These are phyloP conservation scores for Zasmidium citrigriseum DNA, from an alignment of 2,329 filamentous ascomycete genomes.

Conservation along the genomic window DNA sequence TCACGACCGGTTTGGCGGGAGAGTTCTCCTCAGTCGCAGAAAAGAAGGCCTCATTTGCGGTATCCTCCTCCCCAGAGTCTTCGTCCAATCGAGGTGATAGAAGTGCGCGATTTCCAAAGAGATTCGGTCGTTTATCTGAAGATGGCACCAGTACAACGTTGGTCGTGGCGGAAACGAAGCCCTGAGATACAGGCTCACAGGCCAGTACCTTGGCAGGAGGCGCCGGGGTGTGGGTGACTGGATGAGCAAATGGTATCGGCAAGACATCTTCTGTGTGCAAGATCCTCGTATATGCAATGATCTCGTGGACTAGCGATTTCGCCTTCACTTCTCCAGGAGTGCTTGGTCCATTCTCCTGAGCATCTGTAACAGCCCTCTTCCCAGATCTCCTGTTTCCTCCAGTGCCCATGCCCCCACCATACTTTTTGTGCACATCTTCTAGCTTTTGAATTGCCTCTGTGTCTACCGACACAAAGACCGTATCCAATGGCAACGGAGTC, in stretches of 20 bases:
- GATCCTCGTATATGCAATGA: conserved; percentile 70
- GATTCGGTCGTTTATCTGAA: conserved; percentile 53
- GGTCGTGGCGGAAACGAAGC: conserved; percentile 72
- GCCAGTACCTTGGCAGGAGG: conserved; percentile 85
- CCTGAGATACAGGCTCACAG: conserved; percentile 94
- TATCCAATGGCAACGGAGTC: conserved; percentile 75
- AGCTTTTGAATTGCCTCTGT: conserved; percentile 75
- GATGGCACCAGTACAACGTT: conserved; percentile 78
- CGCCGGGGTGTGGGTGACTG: conserved; percentile 80
- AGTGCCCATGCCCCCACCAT: conserved; percentile 63
- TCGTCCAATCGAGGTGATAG: conserved; percentile 35
- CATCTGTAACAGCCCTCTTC: conserved; percentile 22
- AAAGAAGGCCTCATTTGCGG: conserved; percentile 86
- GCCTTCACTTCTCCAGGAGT: conserved; percentile 22
- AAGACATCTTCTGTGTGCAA: conserved; percentile 84
- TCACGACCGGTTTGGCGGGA: conserved; percentile 41
- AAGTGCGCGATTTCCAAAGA: conserved; percentile 24
- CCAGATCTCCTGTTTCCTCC: conserved; percentile 23
- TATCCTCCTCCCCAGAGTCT: conserved; percentile 56
- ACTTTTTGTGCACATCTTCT: conserved; percentile 80
- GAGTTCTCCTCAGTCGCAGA: conserved; percentile 78
- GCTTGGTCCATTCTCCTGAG: conserved; percentile 13
- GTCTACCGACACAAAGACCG: conserved; percentile 83
- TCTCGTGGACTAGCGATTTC: conserved; percentile 62
- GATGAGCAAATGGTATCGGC: conserved; percentile 76